Percentiles rank a stretch among this genome's conserved stretches.
These are phyloP conservation scores for Cyberlindnera suaveolens DNA, from an alignment of 805 yeast species.

Conservation along the genomic window DNA sequence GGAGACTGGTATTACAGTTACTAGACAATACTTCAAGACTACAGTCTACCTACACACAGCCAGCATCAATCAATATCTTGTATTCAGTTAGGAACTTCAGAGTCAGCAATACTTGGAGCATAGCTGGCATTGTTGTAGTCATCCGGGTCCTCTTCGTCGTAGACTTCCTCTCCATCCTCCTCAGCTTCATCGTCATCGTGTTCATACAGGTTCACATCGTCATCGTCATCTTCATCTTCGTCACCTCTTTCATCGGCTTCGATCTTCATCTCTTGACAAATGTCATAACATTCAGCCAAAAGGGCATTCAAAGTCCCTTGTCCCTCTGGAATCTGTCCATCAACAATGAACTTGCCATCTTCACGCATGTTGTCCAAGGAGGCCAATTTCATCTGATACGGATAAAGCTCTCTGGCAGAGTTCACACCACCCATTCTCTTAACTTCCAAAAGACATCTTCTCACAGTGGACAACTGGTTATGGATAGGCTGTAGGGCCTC, in stretches of 20 bases:
- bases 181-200: slow-evolving; percentile 28
- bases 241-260: slow-evolving; percentile 49
- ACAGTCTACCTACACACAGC: neutral
- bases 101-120: slow-evolving; percentile 20
- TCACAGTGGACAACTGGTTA: slow-evolving; percentile 87
- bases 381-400: slow-evolving; percentile 91
- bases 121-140: slow-evolving; percentile 20
- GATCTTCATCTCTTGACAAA: slow-evolving; percentile 82
- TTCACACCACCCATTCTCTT: slow-evolving; percentile 90
- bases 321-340: slow-evolving; percentile 92
- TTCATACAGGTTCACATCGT: slow-evolving; percentile 10
- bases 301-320: slow-evolving; percentile 93
- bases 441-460: slow-evolving; percentile 83
- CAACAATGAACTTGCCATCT: slow-evolving; percentile 90
- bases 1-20: too few species aligned
- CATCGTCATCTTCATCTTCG: slow-evolving; percentile 23
- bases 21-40: too few species aligned
- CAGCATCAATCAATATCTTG: neutral
- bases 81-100: slow-evolving; percentile 1
- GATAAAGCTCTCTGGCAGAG: slow-evolving; percentile 84
- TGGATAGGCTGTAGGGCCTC: slow-evolving; percentile 92
- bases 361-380: slow-evolving; percentile 78
- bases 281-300: slow-evolving; percentile 90
- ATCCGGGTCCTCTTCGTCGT: slow-evolving; percentile 29
- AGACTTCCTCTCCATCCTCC: slow-evolving; percentile 30